phyloP scores from a whole-genome alignment of 805 yeast species.

The Metschnikowia drakensbergensis region DNA sequence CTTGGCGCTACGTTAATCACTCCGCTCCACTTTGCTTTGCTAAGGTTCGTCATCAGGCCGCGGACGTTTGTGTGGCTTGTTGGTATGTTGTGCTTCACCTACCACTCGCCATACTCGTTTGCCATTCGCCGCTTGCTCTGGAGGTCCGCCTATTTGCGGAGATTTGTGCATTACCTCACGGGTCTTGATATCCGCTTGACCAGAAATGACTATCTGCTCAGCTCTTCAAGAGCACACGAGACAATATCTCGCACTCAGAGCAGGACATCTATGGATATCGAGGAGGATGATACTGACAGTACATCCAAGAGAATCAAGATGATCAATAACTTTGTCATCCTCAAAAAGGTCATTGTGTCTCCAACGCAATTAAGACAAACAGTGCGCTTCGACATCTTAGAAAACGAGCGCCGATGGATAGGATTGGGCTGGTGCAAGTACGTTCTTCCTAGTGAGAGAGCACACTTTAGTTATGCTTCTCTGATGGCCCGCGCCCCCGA shows the following conservation, averaged over 20 bases:
- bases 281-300: background rate
- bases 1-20: slow-evolving; percentile 33
- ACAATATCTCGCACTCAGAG: slow-evolving; percentile 16
- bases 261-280: slow-evolving; percentile 7
- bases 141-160: slow-evolving; percentile 45
- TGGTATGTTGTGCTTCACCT: slow-evolving; percentile 39
- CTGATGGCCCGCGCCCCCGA: slow-evolving; percentile 30
- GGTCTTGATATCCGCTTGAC: slow-evolving; percentile 31
- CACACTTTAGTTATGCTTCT: slow-evolving; percentile 44
- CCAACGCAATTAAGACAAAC: slow-evolving; percentile 45
- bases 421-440: slow-evolving; percentile 57
- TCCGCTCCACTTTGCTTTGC: slow-evolving; percentile 41
- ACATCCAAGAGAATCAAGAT: slow-evolving; percentile 18
- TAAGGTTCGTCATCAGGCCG: slow-evolving; percentile 30
- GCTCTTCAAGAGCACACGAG: slow-evolving; percentile 8
- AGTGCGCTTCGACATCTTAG: slow-evolving; percentile 48
- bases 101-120: slow-evolving; percentile 47
- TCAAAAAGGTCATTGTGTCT: slow-evolving; percentile 35
- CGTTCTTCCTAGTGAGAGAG: slow-evolving; percentile 50
- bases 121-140: slow-evolving; percentile 45
- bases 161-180: slow-evolving; percentile 36
- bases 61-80: slow-evolving; percentile 32
- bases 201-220: slow-evolving; percentile 8
- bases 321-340: slow-evolving; percentile 35
- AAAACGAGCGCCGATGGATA: slow-evolving; percentile 60